Conservation (phyloP, 345 rosid genomes). For the Garcia nutans region DNA sequence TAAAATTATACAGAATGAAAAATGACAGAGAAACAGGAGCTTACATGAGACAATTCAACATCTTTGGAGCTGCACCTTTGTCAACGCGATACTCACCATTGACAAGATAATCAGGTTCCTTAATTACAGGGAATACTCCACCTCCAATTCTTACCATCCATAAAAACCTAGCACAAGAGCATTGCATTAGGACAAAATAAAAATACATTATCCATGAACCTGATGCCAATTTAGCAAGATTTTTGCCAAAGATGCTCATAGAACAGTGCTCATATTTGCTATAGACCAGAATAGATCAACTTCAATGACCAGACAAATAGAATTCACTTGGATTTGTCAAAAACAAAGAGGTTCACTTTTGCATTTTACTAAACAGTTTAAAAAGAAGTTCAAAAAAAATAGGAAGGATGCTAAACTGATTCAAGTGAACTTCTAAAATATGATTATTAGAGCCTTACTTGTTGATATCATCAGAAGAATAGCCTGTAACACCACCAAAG, state of each 20-base stretch:
- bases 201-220: neutral
- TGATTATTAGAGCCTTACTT: conserved; percentile 54
- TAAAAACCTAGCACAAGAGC: conserved; percentile 61
- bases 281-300: neutral
- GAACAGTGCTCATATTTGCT: neutral
- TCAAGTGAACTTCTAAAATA: neutral
- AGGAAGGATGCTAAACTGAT: neutral
- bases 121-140: conserved; percentile 94
- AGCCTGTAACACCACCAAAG: conserved; percentile 98
- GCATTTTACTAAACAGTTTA: neutral
- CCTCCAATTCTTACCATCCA: conserved; percentile 99
- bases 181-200: conserved; percentile 11
- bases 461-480: conserved; percentile 99
- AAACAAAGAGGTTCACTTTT: neutral
- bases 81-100: conserved; percentile 98
- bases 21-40: conserved; percentile 24
- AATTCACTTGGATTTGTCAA: neutral
- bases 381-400: neutral
- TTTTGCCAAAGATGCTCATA: neutral
- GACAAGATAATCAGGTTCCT: conserved; percentile 96
- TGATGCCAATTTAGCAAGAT: neutral
- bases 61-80: conserved; percentile 97
- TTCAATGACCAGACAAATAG: neutral
- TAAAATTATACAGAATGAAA: neutral
- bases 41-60: conserved; percentile 99